Evolutionary conservation across 768 basidiomycete species (phyloP), one percentile per base, ranked within the genome.

Genomic region (Trametes maxima): DNA sequence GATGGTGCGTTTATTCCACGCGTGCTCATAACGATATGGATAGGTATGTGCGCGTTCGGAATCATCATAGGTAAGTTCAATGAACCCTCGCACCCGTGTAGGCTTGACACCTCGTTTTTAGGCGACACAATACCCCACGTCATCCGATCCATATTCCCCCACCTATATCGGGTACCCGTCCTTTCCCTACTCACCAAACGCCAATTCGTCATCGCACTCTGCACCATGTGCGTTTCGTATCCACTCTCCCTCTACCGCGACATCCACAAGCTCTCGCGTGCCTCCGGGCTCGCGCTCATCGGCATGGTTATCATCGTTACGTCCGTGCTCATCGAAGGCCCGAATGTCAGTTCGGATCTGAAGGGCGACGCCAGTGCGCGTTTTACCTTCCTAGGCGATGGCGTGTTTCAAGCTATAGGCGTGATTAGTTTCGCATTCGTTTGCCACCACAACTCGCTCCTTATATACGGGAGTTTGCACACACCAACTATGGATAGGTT

Each of bases 391-490:
- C 77, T 96, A 44, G 83, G 84, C 21, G 83, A 91, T 0, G 91
- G 94, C 1, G 79, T 98, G 22, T 94, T 97, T 70, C 93, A 93
- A 72, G 95, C 97, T 33, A 95, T 98, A 48, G 97, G 96, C 22
- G 97, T 99, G 63, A 99, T 99, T 69, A 92, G 90, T 72, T 95
- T 94, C 69, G 94, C 95, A 45, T 98, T 95, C 69, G 95, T 97
- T 21, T 97, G 95, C 72, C 96, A 99, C 73, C 97, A 98, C 74
- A 99, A 99, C 73, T 94, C 95, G 10, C 84, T 98, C 54, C 82
- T 98, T 65, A 98, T 99, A 67, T 99, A 98, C 69, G 95, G 95
- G 49, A 92, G 90, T 68, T 77, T 99, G 71, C 85, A 85, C 45
- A 96, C 92, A 7, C 97, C 97, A 8, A 98, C 97, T 0, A 77